Evolutionary conservation across 176 grass and related monocot genomes (phyloP).

Genomic region (Coix lacrymajobi): DNA sequence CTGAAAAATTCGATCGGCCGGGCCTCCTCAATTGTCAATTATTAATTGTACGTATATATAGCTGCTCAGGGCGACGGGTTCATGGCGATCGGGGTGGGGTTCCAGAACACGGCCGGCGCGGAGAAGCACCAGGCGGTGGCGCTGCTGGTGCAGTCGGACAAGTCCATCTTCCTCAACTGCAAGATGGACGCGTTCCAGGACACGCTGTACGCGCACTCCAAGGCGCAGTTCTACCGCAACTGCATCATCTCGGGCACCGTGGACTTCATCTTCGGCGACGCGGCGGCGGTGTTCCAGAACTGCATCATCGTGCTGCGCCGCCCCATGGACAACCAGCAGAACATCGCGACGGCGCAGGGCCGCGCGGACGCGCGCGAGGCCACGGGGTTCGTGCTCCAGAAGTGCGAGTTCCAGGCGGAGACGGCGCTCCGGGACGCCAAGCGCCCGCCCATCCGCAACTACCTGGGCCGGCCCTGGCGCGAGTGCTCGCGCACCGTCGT

Average conservation of each 20-base stretch:
- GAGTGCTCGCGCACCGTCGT: conserved; percentile 64
- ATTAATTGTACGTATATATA: no score
- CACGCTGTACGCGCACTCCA: conserved; percentile 89
- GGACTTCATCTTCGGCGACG: conserved; percentile 92
- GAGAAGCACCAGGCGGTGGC: conserved; percentile 90
- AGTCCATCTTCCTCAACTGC: conserved; percentile 84
- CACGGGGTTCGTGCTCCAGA: conserved; percentile 89
- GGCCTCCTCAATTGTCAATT: no score
- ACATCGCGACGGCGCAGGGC: conserved; percentile 86
- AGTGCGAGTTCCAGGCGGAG: conserved; percentile 64
- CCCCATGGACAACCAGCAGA: conserved; percentile 80
- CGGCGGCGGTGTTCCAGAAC: conserved; percentile 87
- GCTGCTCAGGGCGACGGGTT: conserved; percentile 66
- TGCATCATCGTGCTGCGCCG: conserved; percentile 65
- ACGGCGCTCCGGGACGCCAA: conserved; percentile 4
- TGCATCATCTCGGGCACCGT: conserved; percentile 77
- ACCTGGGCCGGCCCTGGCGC: conserved; percentile 73
- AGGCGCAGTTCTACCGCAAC: conserved; percentile 84
- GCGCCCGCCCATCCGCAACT: conserved; percentile 34
- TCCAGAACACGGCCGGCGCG: conserved; percentile 83
- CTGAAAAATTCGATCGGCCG: neutral
- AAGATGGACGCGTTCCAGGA: conserved; percentile 87
- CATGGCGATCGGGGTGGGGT: conserved; percentile 73
- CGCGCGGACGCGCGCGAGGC: conserved; percentile 55
- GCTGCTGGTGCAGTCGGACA: conserved; percentile 67